Conservation (phyloP, 1,284 basidiomycete species). For the Butyriboletus appendiculatus region DNA sequence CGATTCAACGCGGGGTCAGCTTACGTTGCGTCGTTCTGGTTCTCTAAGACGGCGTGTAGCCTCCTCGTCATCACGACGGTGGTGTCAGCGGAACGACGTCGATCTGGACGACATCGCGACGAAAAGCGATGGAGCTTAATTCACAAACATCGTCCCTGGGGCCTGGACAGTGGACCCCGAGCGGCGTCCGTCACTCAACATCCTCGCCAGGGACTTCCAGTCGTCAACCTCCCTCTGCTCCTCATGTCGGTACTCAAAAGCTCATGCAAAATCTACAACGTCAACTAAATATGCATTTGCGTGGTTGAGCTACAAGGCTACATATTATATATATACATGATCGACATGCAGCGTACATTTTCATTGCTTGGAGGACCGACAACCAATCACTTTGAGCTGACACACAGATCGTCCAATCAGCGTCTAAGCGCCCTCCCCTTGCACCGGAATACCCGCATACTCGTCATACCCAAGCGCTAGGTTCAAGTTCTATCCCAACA, state of each 20-base stretch:
- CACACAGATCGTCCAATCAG: not conserved
- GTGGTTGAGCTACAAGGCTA: not conserved
- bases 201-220: not conserved
- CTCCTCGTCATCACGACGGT: conserved; percentile 4
- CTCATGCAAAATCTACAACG: not conserved
- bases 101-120: not conserved
- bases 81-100: not conserved
- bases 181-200: too few species aligned
- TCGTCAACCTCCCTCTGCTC: not conserved
- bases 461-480: conserved; percentile 93
- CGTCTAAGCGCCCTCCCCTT: conserved; percentile 7
- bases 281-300: not conserved
- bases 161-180: not conserved
- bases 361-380: not conserved
- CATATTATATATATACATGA: conserved; percentile 1
- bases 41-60: conserved; percentile 3
- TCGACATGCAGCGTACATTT: not conserved
- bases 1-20: not conserved
- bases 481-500: conserved; percentile 90
- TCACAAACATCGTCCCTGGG: not conserved
- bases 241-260: not conserved
- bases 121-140: not conserved
- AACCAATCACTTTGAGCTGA: not conserved
- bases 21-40: not conserved
- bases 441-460: conserved; percentile 73